These are phyloP conservation scores for Diaporthe velutina DNA, from an alignment of 2,329 filamentous ascomycete genomes.

Conservation along the genomic window DNA sequence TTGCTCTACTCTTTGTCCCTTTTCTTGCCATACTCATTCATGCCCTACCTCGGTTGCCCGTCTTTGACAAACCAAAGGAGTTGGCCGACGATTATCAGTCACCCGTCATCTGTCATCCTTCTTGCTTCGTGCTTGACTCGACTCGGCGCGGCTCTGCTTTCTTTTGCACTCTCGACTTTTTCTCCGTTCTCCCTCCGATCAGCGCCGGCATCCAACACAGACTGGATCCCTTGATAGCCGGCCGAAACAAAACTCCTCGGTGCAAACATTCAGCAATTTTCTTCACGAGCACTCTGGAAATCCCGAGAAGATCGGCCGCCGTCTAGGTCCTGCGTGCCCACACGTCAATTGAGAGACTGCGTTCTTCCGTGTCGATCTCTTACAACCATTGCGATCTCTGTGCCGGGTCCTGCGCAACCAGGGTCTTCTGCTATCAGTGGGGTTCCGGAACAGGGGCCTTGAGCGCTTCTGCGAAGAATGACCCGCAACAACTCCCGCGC, in stretches of 20 bases:
- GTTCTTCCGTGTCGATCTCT: background rate
- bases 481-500: constrained; percentile 23
- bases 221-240: background rate
- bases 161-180: constrained; percentile 22
- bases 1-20: background rate
- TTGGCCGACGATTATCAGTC: background rate
- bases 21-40: background rate
- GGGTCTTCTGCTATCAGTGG: constrained; percentile 33
- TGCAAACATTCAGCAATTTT: background rate
- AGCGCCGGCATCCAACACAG: constrained; percentile 16
- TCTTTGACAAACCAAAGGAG: background rate
- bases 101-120: background rate
- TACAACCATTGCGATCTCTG: constrained; percentile 2
- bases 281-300: background rate
- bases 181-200: constrained; percentile 29
- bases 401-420: constrained; percentile 17
- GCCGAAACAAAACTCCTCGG: background rate
- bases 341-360: background rate
- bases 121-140: constrained; percentile 22
- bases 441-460: constrained; percentile 29
- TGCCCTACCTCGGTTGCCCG: background rate
- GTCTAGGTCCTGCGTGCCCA: background rate
- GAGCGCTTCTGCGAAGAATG: constrained; percentile 36
- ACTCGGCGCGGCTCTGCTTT: constrained; percentile 14
- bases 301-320: background rate